Evolutionary conservation across 139 green algal genomes (phyloP), one percentile per base, ranked within the genome.

Genomic region (Chlamydomonas schloesseri): DNA sequence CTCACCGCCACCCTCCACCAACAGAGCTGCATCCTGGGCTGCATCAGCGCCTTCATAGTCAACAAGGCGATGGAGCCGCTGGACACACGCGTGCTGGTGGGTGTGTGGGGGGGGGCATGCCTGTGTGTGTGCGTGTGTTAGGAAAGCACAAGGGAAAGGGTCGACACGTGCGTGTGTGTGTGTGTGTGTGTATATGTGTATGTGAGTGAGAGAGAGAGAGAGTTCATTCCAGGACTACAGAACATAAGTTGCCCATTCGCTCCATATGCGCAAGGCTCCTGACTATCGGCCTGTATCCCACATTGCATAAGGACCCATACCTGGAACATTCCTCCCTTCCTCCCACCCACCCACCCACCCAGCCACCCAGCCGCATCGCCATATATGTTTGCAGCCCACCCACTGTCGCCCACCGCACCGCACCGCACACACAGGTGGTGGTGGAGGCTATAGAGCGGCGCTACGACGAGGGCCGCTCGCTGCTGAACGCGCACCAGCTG

Each of bases 381-480:
- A 33, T 42, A 53, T n/a, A n/a, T n/a, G n/a, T n/a, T n/a, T n/a
- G n/a, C n/a, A n/a, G n/a, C 74, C 34, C 5, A 17, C 57, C 13
- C 18, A 36, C 64, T 70, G 26, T 26, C 34, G 17, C 20, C 57
- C 73, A 3, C 9, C 53, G 0, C 53, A n/a, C n/a, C n/a, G 10
- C 69, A n/a, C n/a, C n/a, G n/a, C n/a, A n/a, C n/a, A n/a, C 69
- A 14, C 42, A 84, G 77, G 77, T 84, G 42, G 67, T 77, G 18
- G 67, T 86, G 1, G 80, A 86, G 68, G 67, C 68, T 11, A 76
- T 86, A 24, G 80, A 86, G 80, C 67, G 68, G 47, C 80, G 80
- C 53, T 77, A 58, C 68, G 80, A 86, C 65, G 67, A 78, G 80
- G 80, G 80, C 55, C 80, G 80, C 65, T 78, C 80, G 28, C 68